Conservation (phyloP, 2,329 filamentous ascomycete genomes). For the Penicillium polonicum region DNA sequence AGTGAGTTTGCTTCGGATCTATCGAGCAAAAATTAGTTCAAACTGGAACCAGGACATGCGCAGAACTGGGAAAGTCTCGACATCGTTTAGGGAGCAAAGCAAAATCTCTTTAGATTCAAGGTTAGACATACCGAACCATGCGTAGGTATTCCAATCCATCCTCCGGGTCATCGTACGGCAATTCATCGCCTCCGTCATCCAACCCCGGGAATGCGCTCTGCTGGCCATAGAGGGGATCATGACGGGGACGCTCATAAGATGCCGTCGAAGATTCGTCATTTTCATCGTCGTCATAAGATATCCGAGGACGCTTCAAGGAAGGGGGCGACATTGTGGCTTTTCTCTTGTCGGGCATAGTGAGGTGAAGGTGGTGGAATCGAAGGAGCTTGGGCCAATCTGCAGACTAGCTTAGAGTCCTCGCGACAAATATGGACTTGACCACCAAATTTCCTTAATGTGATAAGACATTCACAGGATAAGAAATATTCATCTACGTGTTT, state of each 20-base stretch:
- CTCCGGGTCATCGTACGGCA: slow-evolving; percentile 66
- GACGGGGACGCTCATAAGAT: slow-evolving; percentile 41
- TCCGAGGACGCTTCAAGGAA: slow-evolving; percentile 33
- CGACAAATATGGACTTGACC: not conserved
- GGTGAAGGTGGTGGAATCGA: slow-evolving; percentile 16
- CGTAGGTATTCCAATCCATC: slow-evolving; percentile 70
- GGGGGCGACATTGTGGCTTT: slow-evolving; percentile 26
- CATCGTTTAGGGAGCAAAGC: not conserved
- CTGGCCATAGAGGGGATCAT: slow-evolving; percentile 69
- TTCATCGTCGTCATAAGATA: slow-evolving; percentile 31
- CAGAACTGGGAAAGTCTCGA: not conserved
- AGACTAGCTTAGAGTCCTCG: not conserved
- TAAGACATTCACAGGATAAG: not conserved
- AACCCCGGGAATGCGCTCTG: slow-evolving; percentile 68
- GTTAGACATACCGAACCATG: slow-evolving; percentile 63
- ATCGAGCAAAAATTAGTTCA: slow-evolving; percentile 19
- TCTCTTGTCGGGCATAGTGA: slow-evolving; percentile 37
- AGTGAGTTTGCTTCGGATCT: slow-evolving; percentile 75
- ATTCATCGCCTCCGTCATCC: slow-evolving; percentile 53
- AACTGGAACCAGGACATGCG: not conserved
- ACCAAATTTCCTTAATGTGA: not conserved
- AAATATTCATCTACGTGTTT: not conserved
- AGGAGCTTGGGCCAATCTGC: slow-evolving; percentile 27
- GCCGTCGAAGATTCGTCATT: slow-evolving; percentile 25
- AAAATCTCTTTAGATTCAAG: not conserved